These are phyloP conservation scores for Cyclotella cryptica DNA, from an alignment of 108 stramenopile genomes.

Conservation along the genomic window DNA sequence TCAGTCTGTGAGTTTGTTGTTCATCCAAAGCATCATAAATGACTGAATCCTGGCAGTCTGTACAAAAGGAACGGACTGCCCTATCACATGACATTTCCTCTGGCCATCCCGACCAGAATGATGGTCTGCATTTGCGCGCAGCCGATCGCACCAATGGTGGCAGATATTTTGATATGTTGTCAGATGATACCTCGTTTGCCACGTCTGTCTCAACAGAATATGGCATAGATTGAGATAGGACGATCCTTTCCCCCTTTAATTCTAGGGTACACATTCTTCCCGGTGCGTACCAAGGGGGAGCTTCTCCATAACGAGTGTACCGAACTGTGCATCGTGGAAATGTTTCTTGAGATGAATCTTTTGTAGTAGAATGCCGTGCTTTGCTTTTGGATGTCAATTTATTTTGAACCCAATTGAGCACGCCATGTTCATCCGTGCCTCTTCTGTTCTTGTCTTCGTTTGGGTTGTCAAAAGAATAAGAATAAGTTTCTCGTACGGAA, in stretches of 20 bases:
- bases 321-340: conserved; percentile 43
- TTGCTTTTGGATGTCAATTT: background rate
- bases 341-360: background rate
- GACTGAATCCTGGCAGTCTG: background rate
- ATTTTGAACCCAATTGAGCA: background rate
- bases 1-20: background rate
- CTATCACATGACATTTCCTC: background rate
- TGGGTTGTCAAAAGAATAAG: conserved; percentile 38
- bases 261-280: conserved; percentile 78
- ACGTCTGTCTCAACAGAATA: background rate
- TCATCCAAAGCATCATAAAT: conserved; percentile 5
- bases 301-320: conserved; percentile 88
- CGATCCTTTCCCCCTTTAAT: conserved; percentile 55
- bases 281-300: conserved; percentile 85
- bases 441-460: background rate
- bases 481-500: conserved; percentile 76
- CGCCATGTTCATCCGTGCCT: background rate
- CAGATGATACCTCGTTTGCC: background rate
- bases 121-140: conserved; percentile 29
- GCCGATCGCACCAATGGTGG: conserved; percentile 32
- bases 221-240: background rate
- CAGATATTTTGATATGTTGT: conserved; percentile 11
- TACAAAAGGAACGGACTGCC: conserved; percentile 34
- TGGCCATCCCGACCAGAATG: conserved; percentile 51
- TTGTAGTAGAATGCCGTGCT: background rate